Evolutionary conservation across 2,329 filamentous ascomycete genomes (phyloP), one percentile per base, ranked within the genome.

Genomic region (Talaromyces atroroseus): DNA sequence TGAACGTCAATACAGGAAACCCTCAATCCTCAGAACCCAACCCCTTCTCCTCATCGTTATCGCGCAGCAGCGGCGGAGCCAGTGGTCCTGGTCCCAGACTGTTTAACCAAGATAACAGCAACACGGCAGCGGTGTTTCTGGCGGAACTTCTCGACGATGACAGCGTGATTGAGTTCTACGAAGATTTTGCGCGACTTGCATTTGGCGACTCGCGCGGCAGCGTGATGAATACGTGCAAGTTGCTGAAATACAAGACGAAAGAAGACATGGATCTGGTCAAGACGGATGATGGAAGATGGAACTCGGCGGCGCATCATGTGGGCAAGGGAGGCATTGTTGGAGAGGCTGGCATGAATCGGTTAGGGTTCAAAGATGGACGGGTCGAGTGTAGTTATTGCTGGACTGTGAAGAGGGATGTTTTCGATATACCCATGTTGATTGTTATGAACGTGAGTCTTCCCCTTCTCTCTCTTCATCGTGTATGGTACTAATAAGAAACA

Each of bases 351-450:
- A 92, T 95, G 73, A 88, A 88, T 54, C 84, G 85, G 66, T 81
- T 96, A 14, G 90, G 82, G 0, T 79, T 89, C 67, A 88, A 85
- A 68, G 91, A 95, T 66, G 92, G 92, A 54, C 92, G 94, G 74
- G 88, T 97, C 57, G 89, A 95, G 69, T 96, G 92, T 76, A 91
- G 89, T 66, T 96, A 95, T 75, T 95, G 90, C 76, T 97, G 92
- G 92, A 92, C 90, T 61, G 92, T 97, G 60, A 96, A 96, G 76
- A 82, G 92, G 61, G 94, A 99, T 72, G 90, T 94, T 42, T 97
- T 97, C 76, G 92, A 97, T 76, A 96, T 97, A 73, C 94, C 94
- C 21, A 96, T 96, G 90, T 80, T 97, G 76, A 95, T 97, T 72
- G 89, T 96, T 68, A 92, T 97, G 79, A 96, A 96, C 77, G 94